Conservation (phyloP, 768 basidiomycete species). For the Rickenella mellea region DNA sequence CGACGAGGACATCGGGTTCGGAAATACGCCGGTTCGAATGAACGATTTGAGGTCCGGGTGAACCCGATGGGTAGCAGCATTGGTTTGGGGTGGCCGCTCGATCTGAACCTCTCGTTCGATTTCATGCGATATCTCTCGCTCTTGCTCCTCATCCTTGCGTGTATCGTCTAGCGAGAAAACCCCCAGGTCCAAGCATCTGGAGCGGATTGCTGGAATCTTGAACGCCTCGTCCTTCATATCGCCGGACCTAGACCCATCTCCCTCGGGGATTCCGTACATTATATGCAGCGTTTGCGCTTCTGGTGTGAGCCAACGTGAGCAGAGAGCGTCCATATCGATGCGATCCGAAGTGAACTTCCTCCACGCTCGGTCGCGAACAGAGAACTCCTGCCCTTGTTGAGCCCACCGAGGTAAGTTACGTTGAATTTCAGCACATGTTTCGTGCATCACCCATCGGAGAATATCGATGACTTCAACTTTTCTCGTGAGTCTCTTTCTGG, state of each 20-base stretch:
- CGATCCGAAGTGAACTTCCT: constrained; percentile 9
- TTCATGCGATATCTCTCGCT: constrained; percentile 36
- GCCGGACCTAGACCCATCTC: not conserved
- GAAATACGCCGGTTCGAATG: constrained; percentile 20
- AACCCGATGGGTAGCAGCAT: constrained; percentile 18
- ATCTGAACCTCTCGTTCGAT: constrained; percentile 31
- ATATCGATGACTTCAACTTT: constrained; percentile 20
- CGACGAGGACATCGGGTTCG: not conserved
- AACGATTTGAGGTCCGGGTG: constrained; percentile 17
- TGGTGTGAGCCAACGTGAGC: constrained; percentile 26
- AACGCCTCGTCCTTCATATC: constrained; percentile 1
- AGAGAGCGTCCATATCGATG: constrained; percentile 2
- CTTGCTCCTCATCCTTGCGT: constrained; percentile 38
- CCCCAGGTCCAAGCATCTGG: constrained; percentile 20
- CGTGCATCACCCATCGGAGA: constrained; percentile 32
- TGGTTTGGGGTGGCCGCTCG: constrained; percentile 23
- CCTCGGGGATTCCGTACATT: constrained; percentile 18
- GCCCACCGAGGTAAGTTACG: constrained; percentile 31
- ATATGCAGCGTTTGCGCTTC: constrained; percentile 27
- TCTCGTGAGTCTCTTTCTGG: constrained; percentile 5
- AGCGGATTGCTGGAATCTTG: constrained; percentile 11
- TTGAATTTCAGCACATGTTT: constrained; percentile 35
- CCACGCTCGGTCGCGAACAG: constrained; percentile 16
- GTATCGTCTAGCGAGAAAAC: constrained; percentile 10
- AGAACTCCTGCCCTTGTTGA: constrained; percentile 26